Percentiles rank a stretch among this genome's conserved stretches.
Evolutionary conservation across 1,139 yeast genomes (phyloP).

Genomic region (Insectozyma bohioensis): DNA sequence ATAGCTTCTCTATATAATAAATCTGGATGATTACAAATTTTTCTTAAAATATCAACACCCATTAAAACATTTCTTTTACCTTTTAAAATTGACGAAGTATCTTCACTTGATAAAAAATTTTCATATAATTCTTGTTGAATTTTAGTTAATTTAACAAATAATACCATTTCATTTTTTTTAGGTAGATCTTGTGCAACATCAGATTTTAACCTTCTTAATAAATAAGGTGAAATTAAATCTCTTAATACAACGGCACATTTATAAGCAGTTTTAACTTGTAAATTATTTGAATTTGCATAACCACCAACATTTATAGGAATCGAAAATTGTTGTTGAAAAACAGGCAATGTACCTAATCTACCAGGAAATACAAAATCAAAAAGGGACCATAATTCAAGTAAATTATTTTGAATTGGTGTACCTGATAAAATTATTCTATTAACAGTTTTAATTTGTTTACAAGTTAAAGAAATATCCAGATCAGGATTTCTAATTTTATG

Average conservation of each 20-base stretch:
- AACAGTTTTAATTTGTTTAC: conserved; percentile 79
- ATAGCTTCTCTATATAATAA: conserved; percentile 58
- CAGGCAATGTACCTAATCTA: conserved; percentile 88
- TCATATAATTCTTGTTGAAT: conserved; percentile 74
- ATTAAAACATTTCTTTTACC: conserved; percentile 81
- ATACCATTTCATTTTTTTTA: conserved; percentile 87
- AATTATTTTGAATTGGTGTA: conserved; percentile 92
- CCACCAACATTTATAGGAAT: conserved; percentile 97
- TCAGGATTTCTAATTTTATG: conserved; percentile 96
- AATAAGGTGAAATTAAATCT: conserved; percentile 86
- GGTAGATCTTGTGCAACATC: conserved; percentile 98
- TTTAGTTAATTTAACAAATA: conserved; percentile 82
- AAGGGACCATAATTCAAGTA: conserved; percentile 88
- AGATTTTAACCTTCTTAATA: conserved; percentile 79
- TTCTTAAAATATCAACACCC: conserved; percentile 88
- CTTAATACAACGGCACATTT: conserved; percentile 91
- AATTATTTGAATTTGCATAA: conserved; percentile 92
- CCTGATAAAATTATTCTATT: conserved; percentile 89
- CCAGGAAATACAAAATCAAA: conserved; percentile 97
- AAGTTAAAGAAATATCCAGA: conserved; percentile 78
- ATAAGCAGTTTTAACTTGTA: conserved; percentile 95
- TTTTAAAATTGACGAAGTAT: conserved; percentile 64
- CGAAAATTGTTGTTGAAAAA: conserved; percentile 89
- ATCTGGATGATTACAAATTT: conserved; percentile 96
- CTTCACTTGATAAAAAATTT: conserved; percentile 73